Conservation (phyloP, 345 rosid genomes). For the Kandelia obovata region DNA sequence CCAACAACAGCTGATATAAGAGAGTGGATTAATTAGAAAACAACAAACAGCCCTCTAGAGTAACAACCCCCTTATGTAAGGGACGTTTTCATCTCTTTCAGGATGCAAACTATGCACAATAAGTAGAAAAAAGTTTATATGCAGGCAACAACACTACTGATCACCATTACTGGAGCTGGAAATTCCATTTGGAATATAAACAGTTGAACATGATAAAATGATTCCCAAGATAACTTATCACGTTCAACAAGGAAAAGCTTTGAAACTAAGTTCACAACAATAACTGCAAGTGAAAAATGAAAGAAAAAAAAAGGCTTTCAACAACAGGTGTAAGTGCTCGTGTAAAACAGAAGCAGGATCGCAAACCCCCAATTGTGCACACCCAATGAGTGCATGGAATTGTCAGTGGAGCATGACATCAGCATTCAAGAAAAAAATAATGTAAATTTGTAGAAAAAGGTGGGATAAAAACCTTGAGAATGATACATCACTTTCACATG, state of each 20-base stretch:
- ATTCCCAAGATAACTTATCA: no score
- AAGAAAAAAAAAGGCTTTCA: background rate
- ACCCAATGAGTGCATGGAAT: no score
- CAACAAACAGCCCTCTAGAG: background rate
- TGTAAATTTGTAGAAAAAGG: background rate
- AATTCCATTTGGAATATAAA: no score
- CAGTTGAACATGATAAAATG: no score
- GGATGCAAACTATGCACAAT: no score
- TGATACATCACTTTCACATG: conserved; percentile 59
- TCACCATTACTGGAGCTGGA: no score
- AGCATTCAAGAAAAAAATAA: background rate
- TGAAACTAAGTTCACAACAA: background rate
- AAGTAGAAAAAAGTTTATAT: no score
- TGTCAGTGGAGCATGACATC: no score
- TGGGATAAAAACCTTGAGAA: conserved; percentile 59
- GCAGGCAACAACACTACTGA: no score
- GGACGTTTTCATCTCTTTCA: background rate
- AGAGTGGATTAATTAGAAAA: background rate
- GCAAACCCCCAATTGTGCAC: no score
- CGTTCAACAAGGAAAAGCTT: background rate
- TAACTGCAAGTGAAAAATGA: background rate
- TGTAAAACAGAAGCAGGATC: no score
- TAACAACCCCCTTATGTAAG: background rate
- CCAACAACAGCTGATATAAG: background rate
- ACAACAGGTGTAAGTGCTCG: no score